Evolutionary conservation across 306 rosid genomes (phyloP), one percentile per base, ranked within the genome.

Genomic region (Vicia sativa): DNA sequence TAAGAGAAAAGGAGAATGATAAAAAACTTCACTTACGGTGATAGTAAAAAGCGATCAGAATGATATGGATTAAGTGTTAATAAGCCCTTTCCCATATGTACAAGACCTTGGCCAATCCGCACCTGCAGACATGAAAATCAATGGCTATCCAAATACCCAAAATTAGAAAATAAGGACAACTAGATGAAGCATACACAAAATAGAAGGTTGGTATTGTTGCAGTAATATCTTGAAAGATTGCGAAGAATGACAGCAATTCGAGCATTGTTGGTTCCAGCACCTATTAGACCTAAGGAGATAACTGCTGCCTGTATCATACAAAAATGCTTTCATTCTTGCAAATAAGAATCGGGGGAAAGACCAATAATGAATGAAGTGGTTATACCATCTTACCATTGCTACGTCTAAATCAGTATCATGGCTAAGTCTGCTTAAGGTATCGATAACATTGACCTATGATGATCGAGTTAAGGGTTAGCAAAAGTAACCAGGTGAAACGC

Each of bases 91-190:
- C 98, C 98, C 83, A 93, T 58, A 82, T 93, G 96, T 21, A 93
- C 98, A 75, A 93, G 91, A 72, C 98, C 97, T 83, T 90, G 98
- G 71, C 97, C 96, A 67, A 93, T 93, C 61, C 97, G 91, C 45
- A 93, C 98, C 98, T 93, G 84, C 26, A 73, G 70, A 74, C 23
- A 72, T 43, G 52, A 55, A 70, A 45, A 67, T 16, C 38, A 44
- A 25, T 52, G 18, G 48, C 11, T 45, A 49, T 4, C 25, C 67
- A 45, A 80, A 82, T 45, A 11, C 19, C 4, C 11, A 13, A 25
- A 73, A 50, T 4, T 26, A 43, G 38, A 74, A 59, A 58, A 72
- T 66, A 65, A 49, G 28, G 19, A 44, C 34, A 62, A 41, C 41
- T 41, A 45, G 31, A 68, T 39, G 78, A 68, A 34, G 71, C 85